phyloP scores from a whole-genome alignment of 2,329 filamentous ascomycete species.

The Xylariaceae sp. region DNA sequence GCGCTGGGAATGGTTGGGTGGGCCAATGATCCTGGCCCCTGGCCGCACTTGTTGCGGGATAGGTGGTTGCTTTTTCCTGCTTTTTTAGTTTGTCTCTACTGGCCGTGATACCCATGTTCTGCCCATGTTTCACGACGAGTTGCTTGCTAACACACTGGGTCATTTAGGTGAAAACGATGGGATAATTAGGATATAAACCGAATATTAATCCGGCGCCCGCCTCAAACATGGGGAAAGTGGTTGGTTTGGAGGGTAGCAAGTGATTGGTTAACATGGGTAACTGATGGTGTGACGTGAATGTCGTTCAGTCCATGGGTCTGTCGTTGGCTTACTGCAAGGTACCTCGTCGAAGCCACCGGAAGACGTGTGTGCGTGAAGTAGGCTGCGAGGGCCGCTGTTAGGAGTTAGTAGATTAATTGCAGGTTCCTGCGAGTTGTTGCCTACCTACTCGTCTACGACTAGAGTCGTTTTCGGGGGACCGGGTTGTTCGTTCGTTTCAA shows the following conservation, averaged over 20 bases:
- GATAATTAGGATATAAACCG: conserved; percentile 3
- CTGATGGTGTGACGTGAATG: conserved; percentile 10
- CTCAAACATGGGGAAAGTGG: background rate
- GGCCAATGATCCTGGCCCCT: conserved; percentile 9
- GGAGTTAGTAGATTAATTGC: conserved; percentile 5
- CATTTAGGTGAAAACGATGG: background rate
- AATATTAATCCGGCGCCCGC: conserved; percentile 4
- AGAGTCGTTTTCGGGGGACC: conserved; percentile 14
- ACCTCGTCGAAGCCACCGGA: conserved; percentile 6
- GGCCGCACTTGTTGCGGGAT: conserved; percentile 20
- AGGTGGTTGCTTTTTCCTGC: conserved; percentile 13
- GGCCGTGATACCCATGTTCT: conserved; percentile 5
- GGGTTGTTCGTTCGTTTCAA: conserved; percentile 16
- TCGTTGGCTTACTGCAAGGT: conserved; percentile 14
- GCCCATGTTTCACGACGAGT: conserved; percentile 4
- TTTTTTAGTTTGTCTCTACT: background rate
- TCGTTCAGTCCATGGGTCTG: conserved; percentile 4
- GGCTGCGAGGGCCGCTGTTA: conserved; percentile 5
- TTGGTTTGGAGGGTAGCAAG: conserved; percentile 5
- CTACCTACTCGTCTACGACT: background rate
- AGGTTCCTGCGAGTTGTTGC: background rate
- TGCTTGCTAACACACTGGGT: conserved; percentile 5
- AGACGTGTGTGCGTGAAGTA: conserved; percentile 11
- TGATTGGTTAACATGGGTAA: too few relatives aligned
- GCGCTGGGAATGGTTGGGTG: conserved; percentile 16